Evolutionary conservation across 495 filamentous ascomycete genomes (phyloP).

Genomic region (Neurospora sp.): DNA sequence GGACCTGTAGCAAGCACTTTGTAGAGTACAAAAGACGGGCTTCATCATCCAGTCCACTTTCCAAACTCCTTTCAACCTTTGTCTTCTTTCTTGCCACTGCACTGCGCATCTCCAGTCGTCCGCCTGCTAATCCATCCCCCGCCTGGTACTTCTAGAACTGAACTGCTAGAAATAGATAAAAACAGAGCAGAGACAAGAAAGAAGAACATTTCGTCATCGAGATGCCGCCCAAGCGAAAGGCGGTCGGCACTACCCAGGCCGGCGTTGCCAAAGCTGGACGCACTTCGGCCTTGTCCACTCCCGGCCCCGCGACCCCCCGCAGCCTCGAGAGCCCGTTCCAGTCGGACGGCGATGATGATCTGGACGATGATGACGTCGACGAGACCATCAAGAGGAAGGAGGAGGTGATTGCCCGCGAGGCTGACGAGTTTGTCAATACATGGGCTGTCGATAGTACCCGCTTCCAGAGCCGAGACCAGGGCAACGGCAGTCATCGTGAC

Average conservation of each 20-base stretch:
- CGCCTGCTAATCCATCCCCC: neutral
- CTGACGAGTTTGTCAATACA: constrained; percentile 48
- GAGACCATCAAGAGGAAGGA: constrained; percentile 44
- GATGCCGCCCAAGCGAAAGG: constrained; percentile 78
- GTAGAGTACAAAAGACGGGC: neutral
- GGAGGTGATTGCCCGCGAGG: constrained; percentile 48
- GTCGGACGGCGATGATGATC: constrained; percentile 46
- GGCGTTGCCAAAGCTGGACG: constrained; percentile 44
- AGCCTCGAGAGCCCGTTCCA: constrained; percentile 50
- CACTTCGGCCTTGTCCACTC: constrained; percentile 56
- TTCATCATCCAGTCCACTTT: neutral
- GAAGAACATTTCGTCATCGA: constrained; percentile 1
- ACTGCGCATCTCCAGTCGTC: neutral
- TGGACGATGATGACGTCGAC: constrained; percentile 50
- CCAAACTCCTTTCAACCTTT: neutral
- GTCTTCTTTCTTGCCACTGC: neutral
- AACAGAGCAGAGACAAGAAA: neutral
- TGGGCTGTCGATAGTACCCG: constrained; percentile 38
- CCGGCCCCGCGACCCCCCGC: constrained; percentile 54
- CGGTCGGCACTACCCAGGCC: constrained; percentile 43
- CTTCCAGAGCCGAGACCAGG: constrained; percentile 20
- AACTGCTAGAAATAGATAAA: neutral
- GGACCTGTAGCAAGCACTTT: neutral
- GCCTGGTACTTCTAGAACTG: neutral
- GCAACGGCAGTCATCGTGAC: constrained; percentile 24